Percentiles rank a stretch among this genome's conserved stretches.
phyloP scores from a whole-genome alignment of 2,329 filamentous ascomycete genomes.

The Paecilomyces niveus region DNA sequence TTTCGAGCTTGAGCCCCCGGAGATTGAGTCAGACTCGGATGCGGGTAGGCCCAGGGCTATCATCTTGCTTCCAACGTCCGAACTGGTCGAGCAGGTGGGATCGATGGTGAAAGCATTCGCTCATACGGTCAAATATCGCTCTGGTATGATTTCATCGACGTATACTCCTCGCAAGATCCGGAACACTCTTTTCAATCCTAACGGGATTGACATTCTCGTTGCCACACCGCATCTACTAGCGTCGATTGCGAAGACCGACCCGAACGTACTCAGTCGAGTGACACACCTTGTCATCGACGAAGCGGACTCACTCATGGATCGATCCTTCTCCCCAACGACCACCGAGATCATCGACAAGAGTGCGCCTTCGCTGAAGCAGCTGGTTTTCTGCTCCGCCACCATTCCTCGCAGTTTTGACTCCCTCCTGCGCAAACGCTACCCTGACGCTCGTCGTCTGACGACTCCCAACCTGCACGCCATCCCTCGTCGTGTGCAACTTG shows the following conservation, averaged over 20 bases:
- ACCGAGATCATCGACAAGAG: conserved; percentile 74
- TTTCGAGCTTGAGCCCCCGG: conserved; percentile 54
- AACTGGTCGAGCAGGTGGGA: conserved; percentile 84
- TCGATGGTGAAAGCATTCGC: conserved; percentile 72
- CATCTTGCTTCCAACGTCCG: conserved; percentile 84
- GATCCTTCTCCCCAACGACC: conserved; percentile 80
- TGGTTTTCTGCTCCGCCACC: conserved; percentile 91
- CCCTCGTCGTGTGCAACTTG: conserved; percentile 85
- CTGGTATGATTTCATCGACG: conserved; percentile 72
- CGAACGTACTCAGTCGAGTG: conserved; percentile 87
- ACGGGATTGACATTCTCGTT: conserved; percentile 77
- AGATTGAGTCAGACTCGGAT: conserved; percentile 62
- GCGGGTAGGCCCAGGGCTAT: conserved; percentile 70
- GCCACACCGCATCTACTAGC: conserved; percentile 83
- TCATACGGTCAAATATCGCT: conserved; percentile 80
- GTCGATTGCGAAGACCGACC: conserved; percentile 81
- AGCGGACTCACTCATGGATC: conserved; percentile 91
- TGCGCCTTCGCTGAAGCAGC: conserved; percentile 71
- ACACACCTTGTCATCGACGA: conserved; percentile 87
- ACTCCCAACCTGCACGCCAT: conserved; percentile 96
- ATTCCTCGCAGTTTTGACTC: conserved; percentile 86
- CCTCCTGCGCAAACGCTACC: conserved; percentile 74
- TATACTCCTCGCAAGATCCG: conserved; percentile 73
- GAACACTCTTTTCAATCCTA: conserved; percentile 70
- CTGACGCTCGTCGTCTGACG: conserved; percentile 75